Conservation (phyloP, 1,139 yeast species). For the Yamadazyma trypodendri region DNA sequence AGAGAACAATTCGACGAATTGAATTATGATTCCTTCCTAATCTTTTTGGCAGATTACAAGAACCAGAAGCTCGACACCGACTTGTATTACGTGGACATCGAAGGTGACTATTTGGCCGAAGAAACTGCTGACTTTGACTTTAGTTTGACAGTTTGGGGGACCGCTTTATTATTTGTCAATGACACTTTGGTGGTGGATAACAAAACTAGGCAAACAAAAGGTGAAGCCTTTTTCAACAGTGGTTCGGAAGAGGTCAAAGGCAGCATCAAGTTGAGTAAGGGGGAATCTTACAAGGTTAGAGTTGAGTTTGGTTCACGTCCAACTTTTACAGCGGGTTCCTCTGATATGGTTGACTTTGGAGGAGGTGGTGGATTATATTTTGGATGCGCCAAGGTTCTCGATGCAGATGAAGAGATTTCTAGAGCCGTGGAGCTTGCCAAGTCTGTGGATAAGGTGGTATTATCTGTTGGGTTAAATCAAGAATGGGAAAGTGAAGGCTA, state of each 20-base stretch:
- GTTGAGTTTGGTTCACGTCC: conserved; percentile 54
- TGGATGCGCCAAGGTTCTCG: conserved; percentile 23
- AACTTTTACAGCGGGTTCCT: conserved; percentile 31
- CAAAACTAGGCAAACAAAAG: conserved; percentile 48
- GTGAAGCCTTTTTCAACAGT: conserved; percentile 42
- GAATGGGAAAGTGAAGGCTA: conserved; percentile 38
- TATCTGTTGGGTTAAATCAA: conserved; percentile 39
- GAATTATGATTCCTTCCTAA: conserved; percentile 28
- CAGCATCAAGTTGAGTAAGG: conserved; percentile 36
- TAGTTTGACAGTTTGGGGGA: conserved; percentile 51
- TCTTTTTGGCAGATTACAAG: conserved; percentile 50
- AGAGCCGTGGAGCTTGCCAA: conserved; percentile 28
- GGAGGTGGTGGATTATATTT: conserved; percentile 31
- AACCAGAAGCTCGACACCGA: conserved; percentile 21
- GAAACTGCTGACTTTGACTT: conserved; percentile 49
- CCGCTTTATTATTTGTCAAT: conserved; percentile 51
- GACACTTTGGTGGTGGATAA: conserved; percentile 55
- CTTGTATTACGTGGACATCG: conserved; percentile 42
- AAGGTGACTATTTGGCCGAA: conserved; percentile 43
- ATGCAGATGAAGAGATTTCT: conserved; percentile 22
- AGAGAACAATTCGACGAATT: conserved; percentile 37
- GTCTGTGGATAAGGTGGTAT: conserved; percentile 36
- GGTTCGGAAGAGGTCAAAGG: conserved; percentile 52
- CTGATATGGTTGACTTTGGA: conserved; percentile 19
- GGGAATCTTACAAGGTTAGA: conserved; percentile 37